Conservation (phyloP, 805 yeast species). For the Phaffomyces thermotolerans region DNA sequence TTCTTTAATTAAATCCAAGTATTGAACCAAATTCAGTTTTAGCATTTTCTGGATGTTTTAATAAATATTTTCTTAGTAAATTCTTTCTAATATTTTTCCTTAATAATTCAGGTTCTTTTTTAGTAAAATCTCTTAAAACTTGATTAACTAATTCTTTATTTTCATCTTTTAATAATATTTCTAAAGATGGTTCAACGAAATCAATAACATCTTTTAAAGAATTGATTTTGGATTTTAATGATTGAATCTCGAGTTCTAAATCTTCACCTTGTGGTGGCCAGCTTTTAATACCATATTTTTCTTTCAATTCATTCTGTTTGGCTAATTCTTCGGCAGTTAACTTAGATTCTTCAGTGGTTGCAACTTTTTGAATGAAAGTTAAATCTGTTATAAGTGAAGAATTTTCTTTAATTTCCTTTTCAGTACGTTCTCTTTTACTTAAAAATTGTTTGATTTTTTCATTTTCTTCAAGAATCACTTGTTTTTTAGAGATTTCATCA, state of each 20-base stretch:
- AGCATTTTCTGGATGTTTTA: slow-evolving; percentile 25
- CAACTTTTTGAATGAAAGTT: slow-evolving; percentile 21
- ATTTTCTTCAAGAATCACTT: slow-evolving; percentile 62
- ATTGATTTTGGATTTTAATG: slow-evolving; percentile 23
- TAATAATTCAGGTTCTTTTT: slow-evolving; percentile 31
- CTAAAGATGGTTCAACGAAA: slow-evolving; percentile 29
- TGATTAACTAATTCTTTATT: slow-evolving; percentile 29
- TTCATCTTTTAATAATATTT: slow-evolving; percentile 29
- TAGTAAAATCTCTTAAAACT: slow-evolving; percentile 30
- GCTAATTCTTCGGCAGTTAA: slow-evolving; percentile 27
- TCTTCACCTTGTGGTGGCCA: slow-evolving; percentile 40
- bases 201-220: slow-evolving; percentile 27
- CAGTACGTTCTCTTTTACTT: slow-evolving; percentile 36
- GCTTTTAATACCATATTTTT: slow-evolving; percentile 37
- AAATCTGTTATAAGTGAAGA: slow-evolving; percentile 27
- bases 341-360: slow-evolving; percentile 20
- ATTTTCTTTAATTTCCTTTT: slow-evolving; percentile 20
- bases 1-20: slow-evolving; percentile 4
- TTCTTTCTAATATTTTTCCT: slow-evolving; percentile 60
- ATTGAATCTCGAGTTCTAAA: slow-evolving; percentile 32
- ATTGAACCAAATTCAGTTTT: slow-evolving; percentile 17
- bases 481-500: slow-evolving; percentile 61
- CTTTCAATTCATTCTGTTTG: slow-evolving; percentile 32
- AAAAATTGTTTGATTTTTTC: slow-evolving; percentile 48
- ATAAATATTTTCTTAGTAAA: slow-evolving; percentile 57